Base-by-base conservation (phyloP, 1,139 yeast species). In the Kurtzmaniella natalensis region DNA sequence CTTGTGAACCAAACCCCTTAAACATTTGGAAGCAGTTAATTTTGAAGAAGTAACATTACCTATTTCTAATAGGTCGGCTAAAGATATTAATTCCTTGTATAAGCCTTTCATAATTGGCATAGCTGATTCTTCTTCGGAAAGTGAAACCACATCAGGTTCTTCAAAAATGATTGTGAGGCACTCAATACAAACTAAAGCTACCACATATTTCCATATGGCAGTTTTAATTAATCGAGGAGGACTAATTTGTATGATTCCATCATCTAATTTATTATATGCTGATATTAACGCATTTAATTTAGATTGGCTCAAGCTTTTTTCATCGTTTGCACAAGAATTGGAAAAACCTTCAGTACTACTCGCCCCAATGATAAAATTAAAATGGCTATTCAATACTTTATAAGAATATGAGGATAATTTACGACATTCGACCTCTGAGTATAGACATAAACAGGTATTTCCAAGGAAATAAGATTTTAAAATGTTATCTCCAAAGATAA, bases 111-210 rank as follows among this genome's bases (percentile, higher is more conserved):
- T 32, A 2, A 54, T 28, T 2, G 52, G 51, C 3, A 28, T 28
- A 4, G 41, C 43, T 7, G 34, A 27, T 9, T 33, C 36, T 8
- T 37, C 36, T 16, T 18, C 32, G 5, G 49, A 35, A 25, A 56
- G 37, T 9, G 30, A 31, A 11, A 43, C 23, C 3, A 50, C 33
- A 31, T 50, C 43, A 2, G 48, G 42, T 31, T 55, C 52, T 21
- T 54, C 58, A 38, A 45, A 54, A 5, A 53, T 41, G 3, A 57
- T 37, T 2, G 59, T 40, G 14, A 48, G 34, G 5, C 49, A 10
- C 7, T 47, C 47, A 25, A 51, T 40, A 37, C 57, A 48, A 3
- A 51, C 36, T 7, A 31, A 25, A 4, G 30, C 21, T 8, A 53
- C 35, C 2, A 50, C 21, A 11, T 36, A 36, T 29, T 39, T 43